Conservation (phyloP, 1,284 basidiomycete species). For the Entoloma clypeatum region DNA sequence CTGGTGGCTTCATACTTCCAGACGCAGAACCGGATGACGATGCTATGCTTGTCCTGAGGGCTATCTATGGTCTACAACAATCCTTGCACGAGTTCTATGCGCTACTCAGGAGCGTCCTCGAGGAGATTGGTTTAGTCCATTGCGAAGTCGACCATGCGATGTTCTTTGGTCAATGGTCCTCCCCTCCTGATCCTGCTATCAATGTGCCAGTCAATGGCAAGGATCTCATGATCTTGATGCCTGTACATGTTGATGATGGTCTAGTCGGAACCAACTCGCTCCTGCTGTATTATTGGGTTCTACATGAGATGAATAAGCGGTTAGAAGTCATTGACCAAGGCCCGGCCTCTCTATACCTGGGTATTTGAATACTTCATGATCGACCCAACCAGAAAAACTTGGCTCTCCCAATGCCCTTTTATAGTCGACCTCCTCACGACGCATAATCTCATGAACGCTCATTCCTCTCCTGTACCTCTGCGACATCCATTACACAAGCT, state of each 20-base stretch:
- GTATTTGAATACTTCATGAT: conserved; percentile 9
- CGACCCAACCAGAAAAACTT: background rate
- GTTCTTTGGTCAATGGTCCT: conserved; percentile 12
- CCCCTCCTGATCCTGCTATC: conserved; percentile 13
- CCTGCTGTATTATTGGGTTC: conserved; percentile 14
- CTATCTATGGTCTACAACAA: conserved; percentile 38
- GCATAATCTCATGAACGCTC: background rate
- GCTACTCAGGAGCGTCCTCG: conserved; percentile 22
- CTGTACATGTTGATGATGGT: conserved; percentile 26
- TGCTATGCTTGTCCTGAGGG: conserved; percentile 21
- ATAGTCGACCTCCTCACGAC: conserved; percentile 3
- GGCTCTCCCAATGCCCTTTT: background rate
- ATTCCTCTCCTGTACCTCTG: conserved; percentile 5
- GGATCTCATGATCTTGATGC: conserved; percentile 16
- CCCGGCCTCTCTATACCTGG: conserved; percentile 12
- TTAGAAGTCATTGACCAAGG: no score
- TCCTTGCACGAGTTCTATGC: conserved; percentile 33
- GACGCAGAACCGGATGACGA: no score
- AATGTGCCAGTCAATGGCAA: conserved; percentile 9
- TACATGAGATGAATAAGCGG: background rate
- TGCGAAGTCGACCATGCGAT: conserved; percentile 24
- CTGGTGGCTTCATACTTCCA: conserved; percentile 25
- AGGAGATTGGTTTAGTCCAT: conserved; percentile 21
- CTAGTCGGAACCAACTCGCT: conserved; percentile 18
- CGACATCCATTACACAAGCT: conserved; percentile 1